Conservation (phyloP, 768 basidiomycete species). For the Suillus fuscotomentosus region DNA sequence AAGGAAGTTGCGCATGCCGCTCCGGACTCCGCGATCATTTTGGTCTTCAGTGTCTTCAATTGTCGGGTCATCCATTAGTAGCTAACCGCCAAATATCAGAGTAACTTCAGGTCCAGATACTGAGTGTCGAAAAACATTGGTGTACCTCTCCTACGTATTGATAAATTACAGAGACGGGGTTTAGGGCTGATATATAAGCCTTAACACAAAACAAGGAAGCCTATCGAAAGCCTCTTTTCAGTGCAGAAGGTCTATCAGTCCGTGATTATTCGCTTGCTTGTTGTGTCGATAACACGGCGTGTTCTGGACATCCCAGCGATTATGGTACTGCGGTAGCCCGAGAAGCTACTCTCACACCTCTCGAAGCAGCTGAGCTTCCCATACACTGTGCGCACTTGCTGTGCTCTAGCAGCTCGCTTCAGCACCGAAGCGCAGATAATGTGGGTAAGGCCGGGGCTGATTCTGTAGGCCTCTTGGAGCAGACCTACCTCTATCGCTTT, state of each 20-base stretch:
- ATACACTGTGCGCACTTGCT: neutral
- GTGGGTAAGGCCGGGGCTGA: neutral
- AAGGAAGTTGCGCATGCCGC: neutral
- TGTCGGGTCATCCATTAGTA: neutral
- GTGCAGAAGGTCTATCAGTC: neutral
- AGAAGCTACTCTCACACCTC: slow-evolving; percentile 3
- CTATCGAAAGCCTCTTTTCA: neutral
- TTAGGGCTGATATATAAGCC: neutral
- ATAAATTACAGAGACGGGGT: neutral
- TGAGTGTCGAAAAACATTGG: neutral
- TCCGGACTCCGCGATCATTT: neutral
- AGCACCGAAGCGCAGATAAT: neutral
- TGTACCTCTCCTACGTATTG: neutral
- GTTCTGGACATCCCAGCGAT: slow-evolving; percentile 2
- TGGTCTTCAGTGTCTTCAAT: neutral
- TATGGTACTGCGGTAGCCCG: slow-evolving; percentile 5
- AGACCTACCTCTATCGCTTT: neutral
- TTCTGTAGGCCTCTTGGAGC: neutral
- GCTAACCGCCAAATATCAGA: neutral
- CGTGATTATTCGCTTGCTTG: neutral
- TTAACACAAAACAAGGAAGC: neutral
- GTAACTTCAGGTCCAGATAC: neutral
- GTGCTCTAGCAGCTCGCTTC: neutral
- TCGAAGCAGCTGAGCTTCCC: neutral
- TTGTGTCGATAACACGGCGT: slow-evolving; percentile 2